These are phyloP conservation scores for Trametes maxima DNA, from an alignment of 768 basidiomycete genomes.

Conservation along the genomic window DNA sequence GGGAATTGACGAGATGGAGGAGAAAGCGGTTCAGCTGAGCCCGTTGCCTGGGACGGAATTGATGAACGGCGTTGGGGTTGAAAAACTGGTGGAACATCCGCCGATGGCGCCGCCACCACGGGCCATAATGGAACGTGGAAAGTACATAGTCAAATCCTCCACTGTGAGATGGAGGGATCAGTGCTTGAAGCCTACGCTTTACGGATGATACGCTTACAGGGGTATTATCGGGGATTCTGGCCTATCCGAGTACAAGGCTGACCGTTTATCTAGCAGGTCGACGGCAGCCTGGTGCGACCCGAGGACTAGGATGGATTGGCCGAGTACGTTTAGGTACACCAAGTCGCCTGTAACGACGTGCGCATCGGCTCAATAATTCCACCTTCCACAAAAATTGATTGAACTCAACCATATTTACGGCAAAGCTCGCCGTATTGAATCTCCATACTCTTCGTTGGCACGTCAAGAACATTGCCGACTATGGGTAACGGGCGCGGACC, in stretches of 20 bases:
- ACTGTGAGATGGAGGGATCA: not conserved
- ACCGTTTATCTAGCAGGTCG: conserved; percentile 71
- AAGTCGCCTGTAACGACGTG: conserved; percentile 49
- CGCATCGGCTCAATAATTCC: too few relatives aligned
- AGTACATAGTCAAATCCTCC: conserved; percentile 10
- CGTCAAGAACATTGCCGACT: conserved; percentile 22
- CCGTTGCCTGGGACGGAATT: not conserved
- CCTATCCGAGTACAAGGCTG: conserved; percentile 74
- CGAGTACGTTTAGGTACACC: conserved; percentile 64
- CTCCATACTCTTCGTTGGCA: conserved; percentile 10
- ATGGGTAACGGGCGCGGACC: conserved; percentile 22
- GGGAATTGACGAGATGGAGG: not conserved
- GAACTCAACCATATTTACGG: conserved; percentile 8
- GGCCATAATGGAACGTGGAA: conserved; percentile 3
- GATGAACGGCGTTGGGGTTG: not conserved
- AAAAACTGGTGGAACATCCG: conserved; percentile 15
- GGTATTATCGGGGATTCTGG: conserved; percentile 67
- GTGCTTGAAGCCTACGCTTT: not conserved
- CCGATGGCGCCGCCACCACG: conserved; percentile 12
- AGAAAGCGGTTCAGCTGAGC: not conserved
- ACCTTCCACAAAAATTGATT: not conserved
- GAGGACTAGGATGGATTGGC: conserved; percentile 67
- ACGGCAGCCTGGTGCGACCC: conserved; percentile 58
- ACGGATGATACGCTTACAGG: conserved; percentile 49
- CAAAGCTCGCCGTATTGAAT: not conserved